phyloP scores from a whole-genome alignment of 768 basidiomycete species.

The Rhizopogon vulgaris region DNA sequence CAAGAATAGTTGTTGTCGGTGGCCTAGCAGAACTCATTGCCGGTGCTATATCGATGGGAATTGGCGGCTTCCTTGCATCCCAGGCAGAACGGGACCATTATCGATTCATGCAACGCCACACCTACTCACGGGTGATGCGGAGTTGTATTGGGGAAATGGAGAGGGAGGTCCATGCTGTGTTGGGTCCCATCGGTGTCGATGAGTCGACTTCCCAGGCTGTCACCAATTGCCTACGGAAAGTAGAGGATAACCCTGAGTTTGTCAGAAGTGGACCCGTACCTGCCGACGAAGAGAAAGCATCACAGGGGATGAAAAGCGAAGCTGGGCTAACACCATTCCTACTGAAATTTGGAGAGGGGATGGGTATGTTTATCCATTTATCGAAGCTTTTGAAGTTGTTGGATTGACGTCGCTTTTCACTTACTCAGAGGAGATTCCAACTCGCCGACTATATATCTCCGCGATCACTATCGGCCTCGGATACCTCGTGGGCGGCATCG shows the following conservation, averaged over 20 bases:
- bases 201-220: constrained; percentile 75
- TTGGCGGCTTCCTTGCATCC: constrained; percentile 95
- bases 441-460: constrained; percentile 76
- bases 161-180: constrained; percentile 83
- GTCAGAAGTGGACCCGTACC: constrained; percentile 10
- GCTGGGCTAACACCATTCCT: constrained; percentile 91
- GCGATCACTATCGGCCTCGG: constrained; percentile 95
- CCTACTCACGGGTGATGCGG: constrained; percentile 74
- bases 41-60: constrained; percentile 96
- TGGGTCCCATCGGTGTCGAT: constrained; percentile 87
- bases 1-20: constrained; percentile 87
- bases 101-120: constrained; percentile 70
- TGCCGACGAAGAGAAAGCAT: constrained; percentile 50
- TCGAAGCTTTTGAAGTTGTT: neutral
- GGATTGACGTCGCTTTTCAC: neutral
- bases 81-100: constrained; percentile 96
- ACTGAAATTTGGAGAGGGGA: constrained; percentile 91
- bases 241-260: constrained; percentile 42
- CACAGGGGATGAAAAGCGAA: constrained; percentile 63
- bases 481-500: constrained; percentile 88
- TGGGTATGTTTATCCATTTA: constrained; percentile 47
- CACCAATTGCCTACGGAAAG: constrained; percentile 64
- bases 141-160: constrained; percentile 96
- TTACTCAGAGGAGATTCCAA: constrained; percentile 78
- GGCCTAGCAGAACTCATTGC: constrained; percentile 95